Evolutionary conservation across 2,329 filamentous ascomycete species (phyloP).

Genomic region (Clarireedia paspali): DNA sequence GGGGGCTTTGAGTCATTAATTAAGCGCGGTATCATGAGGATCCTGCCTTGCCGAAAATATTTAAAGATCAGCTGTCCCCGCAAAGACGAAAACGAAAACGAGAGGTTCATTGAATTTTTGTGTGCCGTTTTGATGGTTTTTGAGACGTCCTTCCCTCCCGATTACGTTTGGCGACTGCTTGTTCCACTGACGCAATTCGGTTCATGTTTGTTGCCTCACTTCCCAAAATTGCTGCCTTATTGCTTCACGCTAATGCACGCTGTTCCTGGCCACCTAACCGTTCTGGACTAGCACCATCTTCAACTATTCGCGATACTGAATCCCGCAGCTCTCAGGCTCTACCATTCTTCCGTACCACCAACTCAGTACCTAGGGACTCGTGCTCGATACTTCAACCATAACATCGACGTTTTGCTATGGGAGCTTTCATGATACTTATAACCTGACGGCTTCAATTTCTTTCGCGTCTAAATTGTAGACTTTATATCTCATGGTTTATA

Average conservation of each 20-base stretch:
- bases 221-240: not conserved
- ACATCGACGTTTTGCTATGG: no score
- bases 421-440: no score
- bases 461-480: no score
- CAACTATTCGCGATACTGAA: not conserved
- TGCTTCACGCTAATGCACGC: not conserved
- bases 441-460: no score
- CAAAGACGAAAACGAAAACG: not conserved
- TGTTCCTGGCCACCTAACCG: no score
- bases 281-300: not conserved
- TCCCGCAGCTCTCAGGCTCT: slow-evolving; percentile 2
- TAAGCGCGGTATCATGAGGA: slow-evolving; percentile 17
- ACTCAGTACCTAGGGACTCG: no score
- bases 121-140: not conserved
- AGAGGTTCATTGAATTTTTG: not conserved
- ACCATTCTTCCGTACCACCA: not conserved
- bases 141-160: not conserved
- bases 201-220: not conserved
- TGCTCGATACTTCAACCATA: no score
- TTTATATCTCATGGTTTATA: no score
- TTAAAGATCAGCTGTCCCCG: slow-evolving; percentile 15
- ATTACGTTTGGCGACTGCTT: slow-evolving; percentile 4
- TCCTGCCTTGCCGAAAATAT: slow-evolving; percentile 18
- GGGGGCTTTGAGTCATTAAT: slow-evolving; percentile 21
- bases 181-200: slow-evolving; percentile 16